Evolutionary conservation across 2,329 filamentous ascomycete species (phyloP).

Genomic region (Dryadomyces quercus-mongolicae): DNA sequence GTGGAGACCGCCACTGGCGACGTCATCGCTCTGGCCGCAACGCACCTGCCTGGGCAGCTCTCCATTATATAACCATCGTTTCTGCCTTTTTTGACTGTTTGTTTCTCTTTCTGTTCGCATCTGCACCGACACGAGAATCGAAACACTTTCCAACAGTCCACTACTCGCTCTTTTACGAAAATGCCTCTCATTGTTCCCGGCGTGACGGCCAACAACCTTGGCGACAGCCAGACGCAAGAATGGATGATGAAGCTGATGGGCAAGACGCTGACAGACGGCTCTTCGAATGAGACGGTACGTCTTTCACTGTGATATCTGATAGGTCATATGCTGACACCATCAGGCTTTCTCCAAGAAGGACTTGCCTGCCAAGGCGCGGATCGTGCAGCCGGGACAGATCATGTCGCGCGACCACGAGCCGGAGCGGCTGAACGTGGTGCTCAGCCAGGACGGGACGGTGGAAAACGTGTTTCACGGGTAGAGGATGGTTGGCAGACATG

Average conservation of each 20-base stretch:
- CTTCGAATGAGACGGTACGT: constrained; percentile 38
- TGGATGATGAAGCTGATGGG: constrained; percentile 52
- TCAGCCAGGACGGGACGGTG: constrained; percentile 48
- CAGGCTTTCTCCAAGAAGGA: constrained; percentile 50
- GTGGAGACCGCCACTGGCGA: neutral
- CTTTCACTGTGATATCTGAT: neutral
- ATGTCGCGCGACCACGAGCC: constrained; percentile 45
- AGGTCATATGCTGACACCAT: neutral
- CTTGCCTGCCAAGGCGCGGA: constrained; percentile 41
- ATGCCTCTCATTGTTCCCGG: constrained; percentile 56
- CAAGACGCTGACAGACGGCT: constrained; percentile 44
- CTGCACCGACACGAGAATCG: too few species aligned
- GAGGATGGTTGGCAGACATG: too few species aligned
- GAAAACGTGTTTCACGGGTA: constrained; percentile 45
- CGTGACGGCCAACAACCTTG: constrained; percentile 32
- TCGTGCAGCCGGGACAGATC: constrained; percentile 44
- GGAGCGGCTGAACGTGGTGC: constrained; percentile 45
- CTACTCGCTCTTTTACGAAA: too few species aligned
- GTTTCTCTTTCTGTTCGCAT: neutral
- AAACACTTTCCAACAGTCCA: too few species aligned
- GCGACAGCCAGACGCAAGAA: constrained; percentile 36
- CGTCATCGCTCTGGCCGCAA: neutral
- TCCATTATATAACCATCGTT: too few species aligned
- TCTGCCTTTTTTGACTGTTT: neutral
- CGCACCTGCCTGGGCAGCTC: neutral